phyloP scores from a whole-genome alignment of 768 basidiomycete genomes.

The Agaricus bisporus region DNA sequence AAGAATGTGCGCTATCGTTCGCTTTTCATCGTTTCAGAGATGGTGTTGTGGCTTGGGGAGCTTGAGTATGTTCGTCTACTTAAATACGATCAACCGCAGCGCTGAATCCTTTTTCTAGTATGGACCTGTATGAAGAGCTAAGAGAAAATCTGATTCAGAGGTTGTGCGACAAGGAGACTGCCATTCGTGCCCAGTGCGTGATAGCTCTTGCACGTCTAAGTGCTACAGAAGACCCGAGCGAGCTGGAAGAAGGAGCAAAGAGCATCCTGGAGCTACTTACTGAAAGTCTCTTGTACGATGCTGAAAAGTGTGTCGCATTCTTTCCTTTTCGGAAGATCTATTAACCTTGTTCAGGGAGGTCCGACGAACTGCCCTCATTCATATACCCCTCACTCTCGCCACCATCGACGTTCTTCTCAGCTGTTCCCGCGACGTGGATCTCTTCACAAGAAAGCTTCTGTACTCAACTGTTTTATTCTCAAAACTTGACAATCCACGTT shows the following conservation, averaged over 20 bases:
- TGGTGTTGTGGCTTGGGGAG: slow-evolving; percentile 81
- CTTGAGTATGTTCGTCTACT: slow-evolving; percentile 61
- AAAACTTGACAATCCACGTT: slow-evolving; percentile 57
- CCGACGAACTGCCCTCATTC: slow-evolving; percentile 81
- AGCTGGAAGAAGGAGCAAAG: slow-evolving; percentile 40
- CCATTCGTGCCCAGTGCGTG: slow-evolving; percentile 80
- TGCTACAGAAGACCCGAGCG: slow-evolving; percentile 58
- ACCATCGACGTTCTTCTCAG: slow-evolving; percentile 68
- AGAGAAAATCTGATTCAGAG: slow-evolving; percentile 68
- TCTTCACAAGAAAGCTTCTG: slow-evolving; percentile 70
- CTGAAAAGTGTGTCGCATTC: slow-evolving; percentile 47
- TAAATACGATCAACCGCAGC: background rate
- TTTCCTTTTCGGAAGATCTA: background rate
- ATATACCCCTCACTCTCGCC: slow-evolving; percentile 54
- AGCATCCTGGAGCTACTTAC: slow-evolving; percentile 62
- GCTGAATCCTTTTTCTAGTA: slow-evolving; percentile 39
- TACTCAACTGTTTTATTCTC: slow-evolving; percentile 61
- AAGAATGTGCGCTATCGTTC: slow-evolving; percentile 82
- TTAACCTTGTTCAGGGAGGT: slow-evolving; percentile 57
- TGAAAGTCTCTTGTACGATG: slow-evolving; percentile 66
- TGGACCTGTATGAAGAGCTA: slow-evolving; percentile 71
- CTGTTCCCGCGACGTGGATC: slow-evolving; percentile 82
- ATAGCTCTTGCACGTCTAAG: slow-evolving; percentile 76
- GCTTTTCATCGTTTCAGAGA: slow-evolving; percentile 76
- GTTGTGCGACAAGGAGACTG: slow-evolving; percentile 79